phyloP scores from a whole-genome alignment of 1,284 basidiomycete genomes.

The Vanrija pseudolonga region DNA sequence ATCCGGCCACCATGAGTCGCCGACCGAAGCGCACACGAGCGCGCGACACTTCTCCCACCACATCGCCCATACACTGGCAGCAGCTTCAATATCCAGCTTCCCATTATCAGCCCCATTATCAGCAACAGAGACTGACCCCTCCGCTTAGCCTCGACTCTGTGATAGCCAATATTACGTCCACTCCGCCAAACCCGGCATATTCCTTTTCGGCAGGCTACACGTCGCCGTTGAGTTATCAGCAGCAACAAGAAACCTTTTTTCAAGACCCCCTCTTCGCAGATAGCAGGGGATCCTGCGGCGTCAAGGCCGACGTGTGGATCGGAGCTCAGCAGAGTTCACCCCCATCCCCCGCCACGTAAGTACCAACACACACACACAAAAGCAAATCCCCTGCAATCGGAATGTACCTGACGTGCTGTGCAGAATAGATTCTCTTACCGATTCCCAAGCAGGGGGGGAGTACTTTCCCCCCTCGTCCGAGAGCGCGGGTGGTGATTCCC shows the following conservation, averaged over 20 bases:
- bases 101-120: too few species aligned
- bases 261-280: constrained; percentile 14
- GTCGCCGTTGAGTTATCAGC: not conserved
- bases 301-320: constrained; percentile 36
- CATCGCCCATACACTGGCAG: too few species aligned
- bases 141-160: constrained; percentile 19
- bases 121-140: constrained; percentile 6
- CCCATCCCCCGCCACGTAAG: constrained; percentile 45
- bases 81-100: too few species aligned
- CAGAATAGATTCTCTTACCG: constrained; percentile 38
- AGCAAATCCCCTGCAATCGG: not conserved
- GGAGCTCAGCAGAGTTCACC: constrained; percentile 28
- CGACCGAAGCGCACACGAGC: too few species aligned
- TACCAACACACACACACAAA: not conserved
- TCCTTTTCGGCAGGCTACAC: not conserved
- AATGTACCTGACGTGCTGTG: not conserved
- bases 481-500: constrained; percentile 22
- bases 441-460: constrained; percentile 43
- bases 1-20: too few species aligned
- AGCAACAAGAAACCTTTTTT: constrained; percentile 12
- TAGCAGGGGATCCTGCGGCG: constrained; percentile 11
- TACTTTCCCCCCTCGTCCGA: constrained; percentile 36
- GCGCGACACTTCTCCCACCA: too few species aligned
- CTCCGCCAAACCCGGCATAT: constrained; percentile 18
- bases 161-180: constrained; percentile 30